Percentiles rank a stretch among this genome's conserved stretches.
These are phyloP conservation scores for Rhynchosporium agropyri DNA, from an alignment of 2,329 filamentous ascomycete species.

Conservation along the genomic window DNA sequence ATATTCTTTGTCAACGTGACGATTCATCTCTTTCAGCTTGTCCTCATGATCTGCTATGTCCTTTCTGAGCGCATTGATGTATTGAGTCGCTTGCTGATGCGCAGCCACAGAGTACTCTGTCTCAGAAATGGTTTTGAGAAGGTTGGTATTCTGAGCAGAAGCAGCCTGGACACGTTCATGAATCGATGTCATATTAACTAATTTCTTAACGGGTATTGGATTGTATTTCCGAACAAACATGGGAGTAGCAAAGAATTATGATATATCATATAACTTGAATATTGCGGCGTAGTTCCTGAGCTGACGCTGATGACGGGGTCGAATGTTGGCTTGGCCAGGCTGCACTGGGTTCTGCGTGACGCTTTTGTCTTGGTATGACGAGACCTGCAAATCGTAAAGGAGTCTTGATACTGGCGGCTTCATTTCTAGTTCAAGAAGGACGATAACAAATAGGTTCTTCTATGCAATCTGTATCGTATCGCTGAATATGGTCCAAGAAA, in stretches of 20 bases:
- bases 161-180: constrained; percentile 46
- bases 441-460: background rate
- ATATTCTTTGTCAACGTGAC: constrained; percentile 50
- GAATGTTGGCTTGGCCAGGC: constrained; percentile 16
- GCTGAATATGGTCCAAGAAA: too few relatives aligned
- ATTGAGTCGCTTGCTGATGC: constrained; percentile 49
- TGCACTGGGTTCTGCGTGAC: constrained; percentile 7
- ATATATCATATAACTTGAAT: constrained; percentile 4
- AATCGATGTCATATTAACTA: constrained; percentile 21
- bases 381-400: background rate
- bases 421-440: background rate
- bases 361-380: background rate
- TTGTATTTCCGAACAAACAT: background rate
- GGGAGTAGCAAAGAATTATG: too few relatives aligned
- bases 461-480: too few relatives aligned
- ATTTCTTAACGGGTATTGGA: background rate
- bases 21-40: constrained; percentile 46
- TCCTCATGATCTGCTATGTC: constrained; percentile 46
- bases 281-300: constrained; percentile 15
- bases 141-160: constrained; percentile 46
- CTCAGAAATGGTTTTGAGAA: constrained; percentile 51
- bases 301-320: background rate
- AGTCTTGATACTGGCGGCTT: background rate
- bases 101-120: constrained; percentile 53
- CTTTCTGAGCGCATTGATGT: constrained; percentile 50